phyloP scores from a whole-genome alignment of 257 asterid species.

The Primulina eburnea region DNA sequence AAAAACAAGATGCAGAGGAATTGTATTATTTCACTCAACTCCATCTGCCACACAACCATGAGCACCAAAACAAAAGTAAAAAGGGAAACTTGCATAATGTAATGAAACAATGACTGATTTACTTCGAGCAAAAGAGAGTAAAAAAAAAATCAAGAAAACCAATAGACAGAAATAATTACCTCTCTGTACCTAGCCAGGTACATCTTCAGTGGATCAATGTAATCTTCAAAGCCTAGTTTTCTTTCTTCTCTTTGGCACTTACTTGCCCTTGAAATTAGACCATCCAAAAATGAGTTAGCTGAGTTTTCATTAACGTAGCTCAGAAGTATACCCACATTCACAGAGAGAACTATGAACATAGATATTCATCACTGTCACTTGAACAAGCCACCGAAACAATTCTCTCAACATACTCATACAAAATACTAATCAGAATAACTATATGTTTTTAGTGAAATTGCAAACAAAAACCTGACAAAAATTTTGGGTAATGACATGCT shows the following conservation, averaged over 20 bases:
- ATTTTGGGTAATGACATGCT: background rate
- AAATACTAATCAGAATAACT: background rate
- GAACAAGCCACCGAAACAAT: conserved; percentile 2
- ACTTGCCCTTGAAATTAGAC: conserved; percentile 63
- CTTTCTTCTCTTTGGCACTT: conserved; percentile 92
- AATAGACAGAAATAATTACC: conserved; percentile 39
- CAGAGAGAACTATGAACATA: background rate
- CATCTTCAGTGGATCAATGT: conserved; percentile 83
- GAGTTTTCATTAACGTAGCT: background rate
- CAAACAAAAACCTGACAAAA: background rate
- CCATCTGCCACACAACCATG: conserved; percentile 57
- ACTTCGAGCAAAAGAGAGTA: background rate
- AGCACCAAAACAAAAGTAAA: conserved; percentile 18
- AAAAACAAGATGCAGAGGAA: background rate
- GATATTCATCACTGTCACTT: background rate
- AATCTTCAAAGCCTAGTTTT: conserved; percentile 87
- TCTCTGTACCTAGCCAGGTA: conserved; percentile 76
- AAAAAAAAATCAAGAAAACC: background rate
- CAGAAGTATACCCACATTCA: background rate
- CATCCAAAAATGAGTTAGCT: conserved; percentile 15
- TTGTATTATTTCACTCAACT: conserved; percentile 45
- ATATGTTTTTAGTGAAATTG: background rate
- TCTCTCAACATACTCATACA: background rate
- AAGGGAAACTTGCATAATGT: conserved; percentile 19
- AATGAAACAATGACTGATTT: background rate